Percentiles rank a stretch among this genome's conserved stretches.
phyloP scores from a whole-genome alignment of 2,329 filamentous ascomycete genomes.

The Oidium heveae region DNA sequence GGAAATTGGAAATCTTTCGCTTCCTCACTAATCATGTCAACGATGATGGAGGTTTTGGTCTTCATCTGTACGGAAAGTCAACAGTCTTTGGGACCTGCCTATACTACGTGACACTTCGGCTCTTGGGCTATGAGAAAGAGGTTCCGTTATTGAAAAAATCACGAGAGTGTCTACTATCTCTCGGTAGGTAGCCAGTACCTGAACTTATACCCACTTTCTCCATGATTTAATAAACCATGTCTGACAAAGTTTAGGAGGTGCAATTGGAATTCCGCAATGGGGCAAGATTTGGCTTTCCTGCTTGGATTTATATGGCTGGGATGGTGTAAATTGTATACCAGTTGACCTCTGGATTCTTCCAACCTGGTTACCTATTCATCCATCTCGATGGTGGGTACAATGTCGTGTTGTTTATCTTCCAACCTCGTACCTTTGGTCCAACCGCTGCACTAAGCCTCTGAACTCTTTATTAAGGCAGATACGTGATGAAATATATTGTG shows the following conservation, averaged over 20 bases:
- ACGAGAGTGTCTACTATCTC: slow-evolving; percentile 50
- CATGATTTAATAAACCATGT: too few relatives aligned
- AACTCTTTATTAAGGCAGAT: slow-evolving; percentile 49
- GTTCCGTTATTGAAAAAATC: slow-evolving; percentile 71
- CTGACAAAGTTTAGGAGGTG: slow-evolving; percentile 62
- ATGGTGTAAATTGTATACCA: slow-evolving; percentile 80
- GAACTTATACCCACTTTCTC: too few relatives aligned
- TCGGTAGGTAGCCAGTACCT: not conserved
- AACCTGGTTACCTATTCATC: slow-evolving; percentile 71
- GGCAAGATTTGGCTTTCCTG: slow-evolving; percentile 87
- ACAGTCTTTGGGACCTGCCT: slow-evolving; percentile 73
- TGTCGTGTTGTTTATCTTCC: slow-evolving; percentile 90
- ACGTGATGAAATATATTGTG: slow-evolving; percentile 57
- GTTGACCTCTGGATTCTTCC: slow-evolving; percentile 84
- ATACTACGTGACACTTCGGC: slow-evolving; percentile 61
- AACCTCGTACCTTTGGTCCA: slow-evolving; percentile 78
- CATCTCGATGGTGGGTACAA: slow-evolving; percentile 95
- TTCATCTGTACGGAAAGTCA: slow-evolving; percentile 85
- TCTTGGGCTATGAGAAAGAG: slow-evolving; percentile 64
- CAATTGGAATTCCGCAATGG: slow-evolving; percentile 72
- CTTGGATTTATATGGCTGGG: slow-evolving; percentile 64
- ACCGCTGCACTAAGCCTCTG: slow-evolving; percentile 50
- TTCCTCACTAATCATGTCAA: slow-evolving; percentile 74
- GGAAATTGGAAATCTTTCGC: slow-evolving; percentile 71
- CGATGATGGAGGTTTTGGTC: slow-evolving; percentile 84